Evolutionary conservation across 1,284 basidiomycete genomes (phyloP).

Genomic region (Moesziomyces globuligerus): DNA sequence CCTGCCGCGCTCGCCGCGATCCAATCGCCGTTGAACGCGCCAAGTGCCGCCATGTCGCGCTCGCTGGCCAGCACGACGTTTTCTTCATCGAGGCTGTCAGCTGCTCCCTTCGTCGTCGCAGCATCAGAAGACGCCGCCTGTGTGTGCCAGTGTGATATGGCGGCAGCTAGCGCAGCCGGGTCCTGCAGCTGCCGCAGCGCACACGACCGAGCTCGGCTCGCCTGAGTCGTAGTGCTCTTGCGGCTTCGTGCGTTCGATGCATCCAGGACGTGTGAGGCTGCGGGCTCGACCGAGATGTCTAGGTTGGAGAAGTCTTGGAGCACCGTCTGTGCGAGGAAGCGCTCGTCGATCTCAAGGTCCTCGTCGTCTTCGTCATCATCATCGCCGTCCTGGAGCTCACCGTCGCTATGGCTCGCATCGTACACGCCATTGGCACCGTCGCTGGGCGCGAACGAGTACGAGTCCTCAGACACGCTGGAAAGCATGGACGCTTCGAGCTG

Average conservation of each 20-base stretch:
- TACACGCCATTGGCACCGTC: slow-evolving; percentile 4
- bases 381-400: slow-evolving; percentile 34
- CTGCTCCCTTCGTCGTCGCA: slow-evolving; percentile 12
- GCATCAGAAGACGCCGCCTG: slow-evolving; percentile 14
- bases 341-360: slow-evolving; percentile 50
- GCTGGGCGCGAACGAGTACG: slow-evolving; percentile 25
- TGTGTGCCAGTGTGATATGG: slow-evolving; percentile 44
- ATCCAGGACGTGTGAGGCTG: too few relatives aligned
- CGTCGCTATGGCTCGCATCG: slow-evolving; percentile 18
- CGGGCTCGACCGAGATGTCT: slow-evolving; percentile 34
- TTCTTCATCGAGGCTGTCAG: slow-evolving; percentile 57
- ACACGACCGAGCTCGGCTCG: slow-evolving; percentile 21
- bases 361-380: slow-evolving; percentile 16
- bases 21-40: slow-evolving; percentile 87
- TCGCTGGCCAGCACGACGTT: slow-evolving; percentile 55
- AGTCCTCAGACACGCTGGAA: slow-evolving; percentile 23
- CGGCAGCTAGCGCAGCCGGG: slow-evolving; percentile 21
- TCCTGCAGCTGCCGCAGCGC: slow-evolving; percentile 27
- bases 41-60: slow-evolving; percentile 76
- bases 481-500: slow-evolving; percentile 25
- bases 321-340: slow-evolving; percentile 55
- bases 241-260: not conserved
- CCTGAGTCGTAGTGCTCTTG: not conserved
- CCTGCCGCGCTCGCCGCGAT: slow-evolving; percentile 70
- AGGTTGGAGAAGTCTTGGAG: slow-evolving; percentile 50